Evolutionary conservation across 257 asterid genomes (phyloP).

Genomic region (Nyctanthes arbortristis): DNA sequence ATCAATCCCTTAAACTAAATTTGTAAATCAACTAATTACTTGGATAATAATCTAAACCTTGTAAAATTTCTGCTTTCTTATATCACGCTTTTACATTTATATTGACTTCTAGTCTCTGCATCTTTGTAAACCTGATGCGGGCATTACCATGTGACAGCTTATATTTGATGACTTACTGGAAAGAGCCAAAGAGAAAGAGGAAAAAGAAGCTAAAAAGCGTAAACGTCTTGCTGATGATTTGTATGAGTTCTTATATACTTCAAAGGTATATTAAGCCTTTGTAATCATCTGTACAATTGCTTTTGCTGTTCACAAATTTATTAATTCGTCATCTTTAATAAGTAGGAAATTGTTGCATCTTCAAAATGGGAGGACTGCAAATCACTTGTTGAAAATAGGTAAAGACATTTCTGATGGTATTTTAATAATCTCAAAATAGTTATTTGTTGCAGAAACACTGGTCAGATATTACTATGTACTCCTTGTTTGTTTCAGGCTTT

Average conservation of each 20-base stretch:
- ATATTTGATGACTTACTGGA: conserved; percentile 71
- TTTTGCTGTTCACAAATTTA: conserved; percentile 9
- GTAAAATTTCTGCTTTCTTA: conserved; percentile 8
- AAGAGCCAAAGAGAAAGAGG: conserved; percentile 77
- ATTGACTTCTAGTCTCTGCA: not conserved
- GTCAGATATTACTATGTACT: not conserved
- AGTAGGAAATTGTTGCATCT: conserved; percentile 69
- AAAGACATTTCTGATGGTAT: conserved; percentile 24
- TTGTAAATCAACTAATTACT: not conserved
- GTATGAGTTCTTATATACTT: conserved; percentile 48
- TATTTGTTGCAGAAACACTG: not conserved
- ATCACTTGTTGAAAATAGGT: conserved; percentile 71
- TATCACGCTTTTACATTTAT: not conserved
- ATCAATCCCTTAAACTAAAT: not conserved
- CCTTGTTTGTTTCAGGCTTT: not conserved
- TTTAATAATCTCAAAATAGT: conserved; percentile 7
- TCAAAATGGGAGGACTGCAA: conserved; percentile 88
- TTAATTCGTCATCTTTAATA: conserved; percentile 18
- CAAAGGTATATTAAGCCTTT: conserved; percentile 55
- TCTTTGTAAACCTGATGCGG: conserved; percentile 24
- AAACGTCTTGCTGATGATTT: conserved; percentile 74
- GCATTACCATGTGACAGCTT: conserved; percentile 45
- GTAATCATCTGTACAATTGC: conserved; percentile 9
- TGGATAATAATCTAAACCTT: not conserved
- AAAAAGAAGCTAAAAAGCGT: conserved; percentile 85